Percentiles rank a stretch among this genome's conserved stretches.
Conservation (phyloP, 2,329 filamentous ascomycete genomes). For the Phialemoniopsis sp. region DNA sequence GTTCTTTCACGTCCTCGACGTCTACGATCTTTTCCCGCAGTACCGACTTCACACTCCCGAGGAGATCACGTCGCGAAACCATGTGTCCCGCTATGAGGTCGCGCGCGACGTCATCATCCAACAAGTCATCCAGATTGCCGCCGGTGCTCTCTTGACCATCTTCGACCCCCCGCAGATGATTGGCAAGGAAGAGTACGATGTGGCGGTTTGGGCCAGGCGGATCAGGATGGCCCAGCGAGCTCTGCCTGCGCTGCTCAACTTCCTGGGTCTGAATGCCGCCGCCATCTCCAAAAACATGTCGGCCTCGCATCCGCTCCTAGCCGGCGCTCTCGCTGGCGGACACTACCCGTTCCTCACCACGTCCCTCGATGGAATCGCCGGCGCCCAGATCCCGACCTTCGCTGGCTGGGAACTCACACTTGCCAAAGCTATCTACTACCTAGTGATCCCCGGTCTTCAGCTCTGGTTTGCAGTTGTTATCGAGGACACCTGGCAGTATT, state of each 20-base stretch:
- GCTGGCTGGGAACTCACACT: slow-evolving; percentile 74
- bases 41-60: slow-evolving; percentile 94
- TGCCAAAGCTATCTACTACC: slow-evolving; percentile 77
- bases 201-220: slow-evolving; percentile 85
- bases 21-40: slow-evolving; percentile 79
- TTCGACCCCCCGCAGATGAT: slow-evolving; percentile 70
- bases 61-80: slow-evolving; percentile 83
- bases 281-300: slow-evolving; percentile 73
- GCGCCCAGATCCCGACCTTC: slow-evolving; percentile 63
- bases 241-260: slow-evolving; percentile 66
- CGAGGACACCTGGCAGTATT: slow-evolving; percentile 98
- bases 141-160: slow-evolving; percentile 62
- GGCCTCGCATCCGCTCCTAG: slow-evolving; percentile 66
- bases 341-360: slow-evolving; percentile 70
- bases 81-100: slow-evolving; percentile 79
- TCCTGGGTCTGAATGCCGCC: slow-evolving; percentile 72
- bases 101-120: slow-evolving; percentile 88
- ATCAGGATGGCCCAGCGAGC: slow-evolving; percentile 73
- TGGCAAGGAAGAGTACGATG: slow-evolving; percentile 79
- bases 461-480: slow-evolving; percentile 70
- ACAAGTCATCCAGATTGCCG: slow-evolving; percentile 80
- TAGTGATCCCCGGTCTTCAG: slow-evolving; percentile 71
- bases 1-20: slow-evolving; percentile 84
- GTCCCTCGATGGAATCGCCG: slow-evolving; percentile 47
- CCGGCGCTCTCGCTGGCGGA: slow-evolving; percentile 74